These are phyloP conservation scores for Neonectria sp. DNA, from an alignment of 2,329 filamentous ascomycete genomes.

Conservation along the genomic window DNA sequence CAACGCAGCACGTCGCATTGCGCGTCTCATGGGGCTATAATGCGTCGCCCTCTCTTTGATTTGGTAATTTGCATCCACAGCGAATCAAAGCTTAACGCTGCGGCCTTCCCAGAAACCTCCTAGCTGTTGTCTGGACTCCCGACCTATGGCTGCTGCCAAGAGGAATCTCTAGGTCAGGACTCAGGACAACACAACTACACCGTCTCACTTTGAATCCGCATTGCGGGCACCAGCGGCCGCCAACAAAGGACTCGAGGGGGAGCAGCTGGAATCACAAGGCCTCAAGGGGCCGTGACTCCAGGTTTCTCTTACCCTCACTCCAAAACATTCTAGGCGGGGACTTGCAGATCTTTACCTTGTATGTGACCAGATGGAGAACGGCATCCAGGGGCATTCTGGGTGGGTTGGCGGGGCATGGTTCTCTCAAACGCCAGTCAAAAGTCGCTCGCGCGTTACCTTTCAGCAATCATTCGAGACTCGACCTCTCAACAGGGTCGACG, in stretches of 20 bases:
- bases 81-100: constrained; percentile 33
- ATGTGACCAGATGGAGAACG: constrained; percentile 9
- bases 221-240: neutral
- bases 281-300: neutral
- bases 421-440: constrained; percentile 13
- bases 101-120: constrained; percentile 1
- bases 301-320: neutral
- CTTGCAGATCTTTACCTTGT: constrained; percentile 26
- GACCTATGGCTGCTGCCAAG: neutral
- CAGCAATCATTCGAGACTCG: constrained; percentile 18
- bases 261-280: neutral
- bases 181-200: neutral
- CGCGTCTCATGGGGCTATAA: constrained; percentile 27
- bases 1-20: constrained; percentile 16
- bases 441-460: constrained; percentile 17
- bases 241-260: neutral
- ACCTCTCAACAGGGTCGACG: constrained; percentile 4
- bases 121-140: constrained; percentile 1
- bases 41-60: constrained; percentile 15
- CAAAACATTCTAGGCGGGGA: neutral
- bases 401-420: constrained; percentile 1
- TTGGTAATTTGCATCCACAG: constrained; percentile 32
- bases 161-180: neutral
- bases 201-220: neutral
- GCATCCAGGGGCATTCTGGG: constrained; percentile 25